Base-by-base conservation (phyloP, 2,329 filamentous ascomycete species). In the Talaromyces rugulosus region DNA sequence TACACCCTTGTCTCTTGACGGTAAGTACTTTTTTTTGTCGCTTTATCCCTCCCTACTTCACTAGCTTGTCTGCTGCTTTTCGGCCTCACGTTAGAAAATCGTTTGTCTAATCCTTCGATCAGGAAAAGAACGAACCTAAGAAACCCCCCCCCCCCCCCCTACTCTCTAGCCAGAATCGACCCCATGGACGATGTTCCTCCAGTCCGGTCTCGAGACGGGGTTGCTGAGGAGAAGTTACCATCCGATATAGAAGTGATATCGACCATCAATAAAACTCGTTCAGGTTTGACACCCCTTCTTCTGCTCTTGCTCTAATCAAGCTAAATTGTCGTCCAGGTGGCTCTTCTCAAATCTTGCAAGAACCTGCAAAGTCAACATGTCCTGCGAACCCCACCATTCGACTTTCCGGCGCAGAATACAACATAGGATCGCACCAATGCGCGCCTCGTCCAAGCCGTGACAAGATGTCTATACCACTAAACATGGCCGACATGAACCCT, bases 401-500 rank as follows among this genome's bases (percentile, higher is more conserved):
- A 63, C 58, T 65, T 56, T 59, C 67, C 51, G 68, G 66, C 62
- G 58, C 61, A 53, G 66, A 66, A 53, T 64, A 68, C 30, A 62
- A 67, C 56, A 59, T 67, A 30, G 65, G 63, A 40, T 44, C 64
- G 4, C 65, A 66, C 53, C 58, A 62, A 30, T 68, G 66, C 40
- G 60, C 67, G 44, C 62, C 63, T 36, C 59, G 65, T 23, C 60
- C 60, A 31, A 63, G 54, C 59, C 71, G 71, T 64, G 69, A 67
- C 59, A 50, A 61, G 16, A 57, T 57, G 9, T 60, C 64, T 18
- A 66, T 71, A 30, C 50, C 66, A 16, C 61, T 72, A 51, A 69
- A 67, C 40, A 74, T 75, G 72, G 63, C 63, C 30, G 67, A 69
- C 54, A 72, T 74, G 69, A 61, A 61, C 40, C 71, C 73, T 52